phyloP scores from a whole-genome alignment of 192 early-diverging fungal genomes.

The Phycomyces blakesleeanus region DNA sequence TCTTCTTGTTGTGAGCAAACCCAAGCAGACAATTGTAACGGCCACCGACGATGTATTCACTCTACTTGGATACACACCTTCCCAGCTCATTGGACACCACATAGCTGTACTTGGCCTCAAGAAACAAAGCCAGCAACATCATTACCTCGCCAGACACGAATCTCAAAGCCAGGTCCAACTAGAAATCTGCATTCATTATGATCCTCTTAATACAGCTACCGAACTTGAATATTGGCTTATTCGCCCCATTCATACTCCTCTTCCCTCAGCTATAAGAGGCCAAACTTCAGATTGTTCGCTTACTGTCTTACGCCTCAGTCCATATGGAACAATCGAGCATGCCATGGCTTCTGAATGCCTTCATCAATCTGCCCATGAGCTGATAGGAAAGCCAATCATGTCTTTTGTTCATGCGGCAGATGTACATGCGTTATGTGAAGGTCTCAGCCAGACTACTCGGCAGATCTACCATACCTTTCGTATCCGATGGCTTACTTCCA shows the following conservation, averaged over 20 bases:
- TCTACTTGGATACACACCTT: constrained; percentile 13
- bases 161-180: constrained; percentile 7
- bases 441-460: not conserved
- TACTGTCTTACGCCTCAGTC: constrained; percentile 14
- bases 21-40: constrained; percentile 21
- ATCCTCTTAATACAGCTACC: constrained; percentile 11
- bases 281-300: not conserved
- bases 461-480: constrained; percentile 6
- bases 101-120: constrained; percentile 2
- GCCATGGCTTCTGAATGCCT: constrained; percentile 12
- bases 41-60: constrained; percentile 25
- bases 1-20: constrained; percentile 14
- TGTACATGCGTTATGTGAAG: constrained; percentile 10
- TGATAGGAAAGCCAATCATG: constrained; percentile 24
- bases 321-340: constrained; percentile 23
- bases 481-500: constrained; percentile 4
- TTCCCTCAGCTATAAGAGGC: not conserved
- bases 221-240: constrained; percentile 24
- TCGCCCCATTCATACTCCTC: not conserved
- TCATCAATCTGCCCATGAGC: not conserved
- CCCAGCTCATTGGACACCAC: constrained; percentile 4
- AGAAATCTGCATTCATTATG: constrained; percentile 19
- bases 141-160: constrained; percentile 5
- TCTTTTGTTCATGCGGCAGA: constrained; percentile 24
- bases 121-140: not conserved